Evolutionary conservation across 176 grass and related monocot genomes (phyloP).

Genomic region (Lolium rigidum): DNA sequence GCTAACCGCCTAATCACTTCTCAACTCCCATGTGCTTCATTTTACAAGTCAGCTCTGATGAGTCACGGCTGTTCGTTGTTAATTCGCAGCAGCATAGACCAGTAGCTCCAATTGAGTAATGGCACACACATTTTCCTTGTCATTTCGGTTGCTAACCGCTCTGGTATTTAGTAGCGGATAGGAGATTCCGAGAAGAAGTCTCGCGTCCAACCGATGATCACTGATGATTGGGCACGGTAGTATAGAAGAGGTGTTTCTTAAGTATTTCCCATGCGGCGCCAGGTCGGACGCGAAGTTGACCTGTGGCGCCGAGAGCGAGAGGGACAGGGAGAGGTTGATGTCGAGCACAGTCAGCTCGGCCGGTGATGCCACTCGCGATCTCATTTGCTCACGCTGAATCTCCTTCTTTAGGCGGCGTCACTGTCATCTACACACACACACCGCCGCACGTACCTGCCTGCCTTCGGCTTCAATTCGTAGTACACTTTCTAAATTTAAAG

Average conservation of each 20-base stretch:
- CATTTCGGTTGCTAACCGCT: slow-evolving; percentile 14
- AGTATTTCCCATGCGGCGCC: slow-evolving; percentile 27
- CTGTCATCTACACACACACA: neutral
- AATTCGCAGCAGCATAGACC: neutral
- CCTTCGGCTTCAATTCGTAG: neutral
- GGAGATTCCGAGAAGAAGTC: neutral
- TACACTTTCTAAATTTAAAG: neutral
- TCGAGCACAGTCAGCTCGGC: slow-evolving; percentile 45
- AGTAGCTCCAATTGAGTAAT: neutral
- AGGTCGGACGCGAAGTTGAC: slow-evolving; percentile 41
- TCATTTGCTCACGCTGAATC: slow-evolving; percentile 30
- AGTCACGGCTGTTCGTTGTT: neutral
- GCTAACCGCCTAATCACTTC: neutral
- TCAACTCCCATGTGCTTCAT: neutral
- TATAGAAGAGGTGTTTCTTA: slow-evolving; percentile 1
- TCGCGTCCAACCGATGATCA: neutral
- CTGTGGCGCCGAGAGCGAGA: slow-evolving; percentile 8
- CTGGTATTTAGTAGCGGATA: neutral
- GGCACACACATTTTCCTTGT: slow-evolving; percentile 24
- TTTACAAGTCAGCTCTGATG: neutral
- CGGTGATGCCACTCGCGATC: slow-evolving; percentile 30
- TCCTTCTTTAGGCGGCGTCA: slow-evolving; percentile 22
- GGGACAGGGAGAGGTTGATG: slow-evolving; percentile 9
- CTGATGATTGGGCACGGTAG: neutral
- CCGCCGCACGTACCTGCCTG: neutral